Conservation (phyloP, 106 monocot genomes). For the Phalaenopsis aphrodite region DNA sequence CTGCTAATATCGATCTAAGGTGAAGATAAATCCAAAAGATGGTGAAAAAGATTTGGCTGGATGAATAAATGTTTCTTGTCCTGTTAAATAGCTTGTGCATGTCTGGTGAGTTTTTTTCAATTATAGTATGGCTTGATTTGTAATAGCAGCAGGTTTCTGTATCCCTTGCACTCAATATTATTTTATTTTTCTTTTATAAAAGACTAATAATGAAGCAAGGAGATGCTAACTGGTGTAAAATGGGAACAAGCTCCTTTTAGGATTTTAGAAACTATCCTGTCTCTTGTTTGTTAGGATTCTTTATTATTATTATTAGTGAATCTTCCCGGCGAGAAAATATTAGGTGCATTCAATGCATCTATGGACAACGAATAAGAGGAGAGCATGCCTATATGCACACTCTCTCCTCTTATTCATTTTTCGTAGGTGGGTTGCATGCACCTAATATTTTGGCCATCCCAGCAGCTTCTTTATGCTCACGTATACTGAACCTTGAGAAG, state of each 20-base stretch:
- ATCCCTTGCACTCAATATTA: neutral
- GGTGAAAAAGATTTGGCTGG: neutral
- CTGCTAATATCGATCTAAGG: neutral
- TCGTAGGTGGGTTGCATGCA: too few relatives aligned
- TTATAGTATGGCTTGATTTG: too few relatives aligned
- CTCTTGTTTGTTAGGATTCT: neutral
- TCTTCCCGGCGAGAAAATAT: too few relatives aligned
- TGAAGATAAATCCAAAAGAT: neutral
- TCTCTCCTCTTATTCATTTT: too few relatives aligned
- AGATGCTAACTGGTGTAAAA: neutral
- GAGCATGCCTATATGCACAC: too few relatives aligned
- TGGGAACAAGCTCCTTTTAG: neutral
- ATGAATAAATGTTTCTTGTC: neutral
- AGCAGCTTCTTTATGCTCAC: too few relatives aligned
- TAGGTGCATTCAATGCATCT: too few relatives aligned
- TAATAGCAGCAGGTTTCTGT: neutral
- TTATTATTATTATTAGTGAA: too few relatives aligned
- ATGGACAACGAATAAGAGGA: too few relatives aligned
- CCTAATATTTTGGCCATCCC: too few relatives aligned
- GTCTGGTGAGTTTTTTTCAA: neutral
- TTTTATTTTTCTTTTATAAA: neutral
- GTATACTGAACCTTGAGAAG: too few relatives aligned
- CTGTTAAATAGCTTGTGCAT: neutral
- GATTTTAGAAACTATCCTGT: neutral
- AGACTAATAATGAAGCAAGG: neutral